Evolutionary conservation across 805 yeast species (phyloP), one percentile per base, ranked within the genome.

Genomic region (Cyberlindnera mississippiensis): DNA sequence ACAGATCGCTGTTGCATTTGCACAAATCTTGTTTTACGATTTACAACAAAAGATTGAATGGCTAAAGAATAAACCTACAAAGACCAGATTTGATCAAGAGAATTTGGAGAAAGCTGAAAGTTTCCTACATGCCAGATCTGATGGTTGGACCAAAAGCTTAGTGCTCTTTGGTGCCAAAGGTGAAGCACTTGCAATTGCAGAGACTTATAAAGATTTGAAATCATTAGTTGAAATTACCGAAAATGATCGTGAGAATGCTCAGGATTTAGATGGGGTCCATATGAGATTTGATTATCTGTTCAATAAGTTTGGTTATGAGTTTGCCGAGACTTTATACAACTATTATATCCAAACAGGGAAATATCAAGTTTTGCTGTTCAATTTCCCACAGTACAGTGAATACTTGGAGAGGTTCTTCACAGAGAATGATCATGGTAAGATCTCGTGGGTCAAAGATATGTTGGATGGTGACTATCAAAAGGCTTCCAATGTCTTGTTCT

Each of bases 371-470:
- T 56, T 88, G 22, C 67, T 89, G 37, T 63, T 74, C 11, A 77
- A 73, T 13, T 82, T 82, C 56, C 74, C 77, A 8, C 68, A 73
- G 22, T 77, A 77, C 52, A 67, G 72, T 20, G 59, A 61, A 2
- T 73, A 64, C 48, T 61, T 86, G 39, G 64, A 72, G 20, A 60
- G 62, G 46, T 89, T 79, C 55, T 73, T 89, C 44, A 50, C 59
- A 2, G 68, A 69, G 24, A 62, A 65, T 38, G 67, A 69, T 42
- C 74, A 76, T 28, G 70, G 77, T 4, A 63, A 71, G 31, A 72
- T 85, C 37, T 72, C 86, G 2, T 89, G 96, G 96, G 80, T 88
- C 16, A 72, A 76, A 42, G 74, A 82, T 42, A 59, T 87, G 12
- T 58, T 76, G 26, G 76, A 70, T 46, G 68, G 67, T 3, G 67